A percentile compares a stretch with the other conserved stretches of the same genome.
phyloP scores from a whole-genome alignment of 805 yeast genomes.

The Starmerella lactis-condensi region DNA sequence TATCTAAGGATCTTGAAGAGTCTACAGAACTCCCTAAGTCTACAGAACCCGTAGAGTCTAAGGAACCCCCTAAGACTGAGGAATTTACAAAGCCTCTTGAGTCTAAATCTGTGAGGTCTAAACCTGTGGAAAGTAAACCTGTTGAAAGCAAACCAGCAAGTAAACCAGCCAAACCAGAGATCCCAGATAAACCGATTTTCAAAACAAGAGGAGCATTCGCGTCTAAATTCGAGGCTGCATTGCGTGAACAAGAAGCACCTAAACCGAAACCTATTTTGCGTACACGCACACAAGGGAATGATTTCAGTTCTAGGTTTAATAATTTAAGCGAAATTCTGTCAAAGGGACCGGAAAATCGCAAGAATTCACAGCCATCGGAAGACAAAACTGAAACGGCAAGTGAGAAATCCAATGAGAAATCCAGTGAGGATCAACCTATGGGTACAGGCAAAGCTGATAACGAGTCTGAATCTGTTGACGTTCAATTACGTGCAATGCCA shows the following conservation, averaged over 20 bases:
- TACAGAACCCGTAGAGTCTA: slow-evolving; percentile 1
- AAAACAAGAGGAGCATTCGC: slow-evolving; percentile 11
- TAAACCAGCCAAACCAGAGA: slow-evolving; percentile 1
- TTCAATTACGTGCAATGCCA: slow-evolving; percentile 13
- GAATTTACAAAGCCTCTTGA: neutral
- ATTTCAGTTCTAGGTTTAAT: slow-evolving; percentile 14
- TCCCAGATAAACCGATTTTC: slow-evolving; percentile 6
- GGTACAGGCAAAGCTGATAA: too few species aligned
- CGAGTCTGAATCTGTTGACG: slow-evolving; percentile 13
- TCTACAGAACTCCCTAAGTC: neutral
- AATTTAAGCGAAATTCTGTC: slow-evolving; percentile 16
- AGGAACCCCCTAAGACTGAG: slow-evolving; percentile 1
- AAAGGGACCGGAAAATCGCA: too few species aligned
- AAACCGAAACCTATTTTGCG: slow-evolving; percentile 11
- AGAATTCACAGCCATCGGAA: too few species aligned
- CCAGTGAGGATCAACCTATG: too few species aligned
- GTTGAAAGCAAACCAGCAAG: slow-evolving; percentile 1
- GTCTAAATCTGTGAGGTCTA: neutral
- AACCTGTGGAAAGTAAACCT: slow-evolving; percentile 1
- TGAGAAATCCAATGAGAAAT: too few species aligned
- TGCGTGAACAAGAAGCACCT: slow-evolving; percentile 10
- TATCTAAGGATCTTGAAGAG: slow-evolving; percentile 1
- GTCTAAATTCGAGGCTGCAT: slow-evolving; percentile 13
- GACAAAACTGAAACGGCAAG: too few species aligned
- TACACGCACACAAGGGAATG: slow-evolving; percentile 8